Base-by-base conservation (phyloP, 1,284 basidiomycete genomes). In the Trametes hirsuta region DNA sequence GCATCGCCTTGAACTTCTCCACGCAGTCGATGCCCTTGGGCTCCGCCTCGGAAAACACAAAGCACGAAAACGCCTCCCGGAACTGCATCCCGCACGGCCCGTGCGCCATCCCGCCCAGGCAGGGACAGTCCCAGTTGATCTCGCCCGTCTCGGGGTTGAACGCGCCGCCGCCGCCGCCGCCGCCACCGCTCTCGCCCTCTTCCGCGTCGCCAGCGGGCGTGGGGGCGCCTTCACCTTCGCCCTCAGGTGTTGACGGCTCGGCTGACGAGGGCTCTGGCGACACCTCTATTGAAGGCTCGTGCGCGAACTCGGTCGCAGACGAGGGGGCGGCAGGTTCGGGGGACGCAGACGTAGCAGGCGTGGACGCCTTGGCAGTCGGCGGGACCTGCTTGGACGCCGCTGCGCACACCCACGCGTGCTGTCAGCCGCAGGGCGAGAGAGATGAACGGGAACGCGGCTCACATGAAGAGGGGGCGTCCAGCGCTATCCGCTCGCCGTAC, bases 11-110 rank as follows among this genome's bases (percentile, higher is more conserved):
- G 84, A 99, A 99, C 79, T 93, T 95, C 68, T 98, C 97, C 21
- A 99, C 93, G 69, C 97, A 99, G 69, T 99, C 93, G 59, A 98
- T 93, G 9, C 97, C 97, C 79, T 99, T 99, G 1, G 97, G 97
- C 71, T 99, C 97, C 57, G 88, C 85, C 73, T 98, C 95, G 9
- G 93, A 96, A 76, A 87, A 92, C 4, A 99, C 88, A 69, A 99
- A 99, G 79, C 97, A 99, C 42, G 94, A 94, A 79, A 99, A 99
- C 0, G 97, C 97, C 63, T 90, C 91, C 68, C 93, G 90, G 82
- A 99, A 99, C 70, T 98, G 84, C 65, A 86, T 83, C 11, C 97
- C 97, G 72, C 97, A 99, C 2, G 96, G 95, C 6, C 97, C 97
- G 71, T 98, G 84, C 2, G 97, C 96, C 97, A 99, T 98, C 56